Conservation (phyloP, 306 rosid genomes). For the Acacia acuminata region DNA sequence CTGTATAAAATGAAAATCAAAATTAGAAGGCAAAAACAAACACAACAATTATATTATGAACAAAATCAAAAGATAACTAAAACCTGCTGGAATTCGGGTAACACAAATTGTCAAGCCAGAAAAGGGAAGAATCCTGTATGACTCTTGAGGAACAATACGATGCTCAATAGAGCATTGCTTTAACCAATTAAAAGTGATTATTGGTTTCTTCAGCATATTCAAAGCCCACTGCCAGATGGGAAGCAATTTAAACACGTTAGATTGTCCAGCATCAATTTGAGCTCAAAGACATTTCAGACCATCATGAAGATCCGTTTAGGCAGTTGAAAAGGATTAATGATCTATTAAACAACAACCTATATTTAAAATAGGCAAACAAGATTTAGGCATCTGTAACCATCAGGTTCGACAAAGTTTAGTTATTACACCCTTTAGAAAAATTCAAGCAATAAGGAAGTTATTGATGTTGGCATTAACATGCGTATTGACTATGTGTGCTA, state of each 20-base stretch:
- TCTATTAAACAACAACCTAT: constrained; percentile 20
- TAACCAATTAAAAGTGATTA: constrained; percentile 80
- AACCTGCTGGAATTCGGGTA: constrained; percentile 85
- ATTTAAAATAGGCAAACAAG: constrained; percentile 10
- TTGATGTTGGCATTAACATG: constrained; percentile 1
- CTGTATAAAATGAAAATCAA: constrained; percentile 50
- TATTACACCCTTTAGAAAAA: constrained; percentile 8
- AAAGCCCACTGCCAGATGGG: constrained; percentile 84
- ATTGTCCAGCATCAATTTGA: constrained; percentile 12
- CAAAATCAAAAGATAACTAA: constrained; percentile 39
- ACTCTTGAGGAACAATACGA: constrained; percentile 88
- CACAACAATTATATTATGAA: constrained; percentile 22
- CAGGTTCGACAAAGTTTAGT: not conserved
- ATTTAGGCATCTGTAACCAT: constrained; percentile 9
- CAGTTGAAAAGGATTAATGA: constrained; percentile 16
- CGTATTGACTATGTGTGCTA: not conserved
- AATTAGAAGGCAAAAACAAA: constrained; percentile 35
- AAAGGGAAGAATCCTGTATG: constrained; percentile 85
- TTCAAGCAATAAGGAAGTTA: not conserved
- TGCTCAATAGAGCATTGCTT: constrained; percentile 92
- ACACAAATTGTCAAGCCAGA: constrained; percentile 87
- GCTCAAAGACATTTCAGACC: constrained; percentile 11
- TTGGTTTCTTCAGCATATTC: constrained; percentile 86
- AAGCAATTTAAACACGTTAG: constrained; percentile 33
- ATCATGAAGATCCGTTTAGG: constrained; percentile 18